Conservation (phyloP, 2,329 filamentous ascomycete species). For the Claviceps monticola region DNA sequence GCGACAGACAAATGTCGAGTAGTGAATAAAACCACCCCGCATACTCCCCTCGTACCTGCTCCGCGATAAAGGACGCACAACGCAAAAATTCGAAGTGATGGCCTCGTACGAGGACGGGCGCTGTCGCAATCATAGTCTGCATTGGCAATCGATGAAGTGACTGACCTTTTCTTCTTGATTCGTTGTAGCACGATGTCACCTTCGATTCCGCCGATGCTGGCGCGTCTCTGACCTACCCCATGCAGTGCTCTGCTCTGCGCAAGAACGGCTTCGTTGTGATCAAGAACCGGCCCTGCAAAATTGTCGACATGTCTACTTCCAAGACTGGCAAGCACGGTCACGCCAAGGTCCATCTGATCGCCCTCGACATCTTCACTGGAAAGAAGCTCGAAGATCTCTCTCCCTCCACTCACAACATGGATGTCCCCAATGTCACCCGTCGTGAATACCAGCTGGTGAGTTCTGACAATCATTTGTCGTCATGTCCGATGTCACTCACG, state of each 20-base stretch:
- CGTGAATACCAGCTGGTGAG: constrained; percentile 90
- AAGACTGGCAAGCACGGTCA: constrained; percentile 99
- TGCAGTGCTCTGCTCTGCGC: constrained; percentile 98
- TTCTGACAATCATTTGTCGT: not conserved
- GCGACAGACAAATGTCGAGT: constrained; percentile 7
- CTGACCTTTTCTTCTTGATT: constrained; percentile 7
- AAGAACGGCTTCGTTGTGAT: constrained; percentile 99
- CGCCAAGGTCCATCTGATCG: constrained; percentile 98
- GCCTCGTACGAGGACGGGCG: not conserved
- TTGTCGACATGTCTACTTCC: constrained; percentile 99
- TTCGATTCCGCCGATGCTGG: constrained; percentile 96
- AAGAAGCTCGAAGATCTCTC: constrained; percentile 99
- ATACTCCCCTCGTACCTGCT: constrained; percentile 23
- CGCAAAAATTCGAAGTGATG: constrained; percentile 4
- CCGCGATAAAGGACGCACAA: constrained; percentile 16
- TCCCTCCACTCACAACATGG: constrained; percentile 96
- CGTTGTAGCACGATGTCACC: constrained; percentile 46
- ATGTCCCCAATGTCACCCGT: constrained; percentile 87
- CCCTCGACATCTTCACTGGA: constrained; percentile 96
- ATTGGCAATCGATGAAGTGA: not conserved
- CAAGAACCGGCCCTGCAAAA: constrained; percentile 99
- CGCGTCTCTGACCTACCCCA: constrained; percentile 85
- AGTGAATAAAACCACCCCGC: constrained; percentile 31
- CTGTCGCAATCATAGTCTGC: not conserved
- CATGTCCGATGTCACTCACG: not conserved